These are phyloP conservation scores for Plasmodium knowlesi DNA, from an alignment of 169 alveolate genomes.

Conservation along the genomic window DNA sequence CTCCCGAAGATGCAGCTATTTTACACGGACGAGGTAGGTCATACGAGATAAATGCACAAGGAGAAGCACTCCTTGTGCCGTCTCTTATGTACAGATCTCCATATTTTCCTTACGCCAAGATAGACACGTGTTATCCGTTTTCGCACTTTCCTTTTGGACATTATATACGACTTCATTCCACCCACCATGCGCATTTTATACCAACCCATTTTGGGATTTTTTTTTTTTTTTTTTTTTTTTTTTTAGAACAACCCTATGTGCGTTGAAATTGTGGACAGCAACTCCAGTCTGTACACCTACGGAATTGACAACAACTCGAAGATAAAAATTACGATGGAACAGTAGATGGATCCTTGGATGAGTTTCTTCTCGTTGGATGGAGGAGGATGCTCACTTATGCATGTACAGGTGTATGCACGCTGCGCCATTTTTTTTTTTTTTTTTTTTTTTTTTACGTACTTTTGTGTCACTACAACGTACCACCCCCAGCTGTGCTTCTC, in stretches of 20 bases:
- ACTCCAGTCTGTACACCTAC: conserved; percentile 68
- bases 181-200: neutral
- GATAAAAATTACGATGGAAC: conserved; percentile 59
- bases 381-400: neutral
- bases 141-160: neutral
- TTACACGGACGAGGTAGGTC: conserved; percentile 72
- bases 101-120: neutral
- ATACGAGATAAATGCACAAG: neutral
- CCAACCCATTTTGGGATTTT: neutral
- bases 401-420: neutral
- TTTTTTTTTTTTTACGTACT: neutral
- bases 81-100: neutral
- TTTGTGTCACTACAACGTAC: neutral
- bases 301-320: conserved; percentile 73
- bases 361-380: neutral
- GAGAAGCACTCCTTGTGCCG: neutral
- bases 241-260: conserved; percentile 66
- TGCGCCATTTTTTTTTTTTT: neutral
- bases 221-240: neutral
- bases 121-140: neutral
- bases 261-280: conserved; percentile 62
- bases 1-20: conserved; percentile 31
- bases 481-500: neutral
- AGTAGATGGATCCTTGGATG: neutral
- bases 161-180: neutral